Percentiles rank a stretch among this genome's conserved stretches.
Evolutionary conservation across 2,329 filamentous ascomycete genomes (phyloP).

Genomic region (Lachnellula subtilissima): DNA sequence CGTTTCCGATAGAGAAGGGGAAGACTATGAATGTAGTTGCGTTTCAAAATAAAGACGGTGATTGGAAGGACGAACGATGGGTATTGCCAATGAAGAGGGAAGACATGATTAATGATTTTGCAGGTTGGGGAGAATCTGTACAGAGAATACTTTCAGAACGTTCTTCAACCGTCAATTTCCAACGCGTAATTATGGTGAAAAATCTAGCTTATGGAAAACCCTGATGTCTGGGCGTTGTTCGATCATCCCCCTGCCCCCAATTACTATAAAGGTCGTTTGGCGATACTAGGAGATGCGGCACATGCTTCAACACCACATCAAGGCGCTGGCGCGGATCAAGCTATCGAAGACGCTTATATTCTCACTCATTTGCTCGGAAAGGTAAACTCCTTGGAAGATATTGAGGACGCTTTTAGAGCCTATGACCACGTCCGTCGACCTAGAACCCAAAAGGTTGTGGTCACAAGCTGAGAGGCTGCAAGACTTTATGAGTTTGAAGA

Average conservation of each 20-base stretch:
- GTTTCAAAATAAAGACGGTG: conserved; percentile 28
- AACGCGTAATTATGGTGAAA: conserved; percentile 2
- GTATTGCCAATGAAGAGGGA: conserved; percentile 35
- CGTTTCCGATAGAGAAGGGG: conserved; percentile 56
- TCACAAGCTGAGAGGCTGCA: conserved; percentile 26
- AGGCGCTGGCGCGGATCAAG: conserved; percentile 54
- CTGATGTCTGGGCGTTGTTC: conserved; percentile 44
- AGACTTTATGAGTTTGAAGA: conserved; percentile 42
- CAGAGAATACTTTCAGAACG: conserved; percentile 32
- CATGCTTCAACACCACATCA: conserved; percentile 58
- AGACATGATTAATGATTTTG: conserved; percentile 36
- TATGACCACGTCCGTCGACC: conserved; percentile 46
- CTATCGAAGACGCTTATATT: conserved; percentile 48
- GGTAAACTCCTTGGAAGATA: conserved; percentile 30
- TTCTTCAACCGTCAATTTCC: background rate
- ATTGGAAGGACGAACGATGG: conserved; percentile 37
- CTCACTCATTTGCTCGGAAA: conserved; percentile 43
- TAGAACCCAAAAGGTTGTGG: conserved; percentile 28
- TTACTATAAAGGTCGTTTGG: conserved; percentile 41
- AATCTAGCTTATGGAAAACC: conserved; percentile 40
- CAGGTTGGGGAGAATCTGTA: conserved; percentile 34
- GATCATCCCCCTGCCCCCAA: conserved; percentile 39
- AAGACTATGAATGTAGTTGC: conserved; percentile 50
- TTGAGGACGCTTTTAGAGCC: conserved; percentile 43
- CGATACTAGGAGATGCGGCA: conserved; percentile 56